Base-by-base conservation (phyloP, 2,329 filamentous ascomycete genomes). In the Ascochyta pisi region DNA sequence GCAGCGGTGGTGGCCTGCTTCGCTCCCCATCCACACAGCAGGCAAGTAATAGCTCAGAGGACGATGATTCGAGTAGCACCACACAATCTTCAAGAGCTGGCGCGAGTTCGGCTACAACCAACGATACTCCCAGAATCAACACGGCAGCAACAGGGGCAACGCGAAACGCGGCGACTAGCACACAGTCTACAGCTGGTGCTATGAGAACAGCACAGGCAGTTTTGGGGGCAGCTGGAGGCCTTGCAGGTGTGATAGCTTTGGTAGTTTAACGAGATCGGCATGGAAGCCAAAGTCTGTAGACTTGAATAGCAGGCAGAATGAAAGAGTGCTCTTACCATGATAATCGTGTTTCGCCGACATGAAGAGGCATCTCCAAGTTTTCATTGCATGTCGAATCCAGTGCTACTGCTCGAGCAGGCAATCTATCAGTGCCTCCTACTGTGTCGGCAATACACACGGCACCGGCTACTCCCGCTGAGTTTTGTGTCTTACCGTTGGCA, bases 191-290 rank as follows among this genome's bases (percentile, higher is more conserved):
- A 3, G 54, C 48, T 37, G 49, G 48, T 41, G 43, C 54, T 29
- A 22, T 52, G 16, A 52, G 41, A 49, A 49, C 43, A 2, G 54
- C 48, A 5, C 48, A 52, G 35, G 54, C 27, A 13, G 10, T 52
- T 19, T 5, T 40, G 31, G 54, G 48, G 15, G 54, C 54, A 15
- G 54, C 16, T 39, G 53, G 53, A 10, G 53, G 48, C 19, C 9
- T 52, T 15, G 54, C 39, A 34, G 48, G 54, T 13, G 15, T 52
- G 2, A 13, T 57, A 13, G 54, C 54, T 9, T 27, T 42, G 23
- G 29, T 52, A 6, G 13, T 57, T 15, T 57, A 6, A 26, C 23
- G 12, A 26, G 12, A 15, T 1, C 24, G 24, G 22, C 16, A 19
- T 8, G 22, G 16, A 31, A 31, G 29, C 12, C 29, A 31, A 31